These are phyloP conservation scores for Leishmania tarentolae DNA, from an alignment of 208 protist species.

Conservation along the genomic window DNA sequence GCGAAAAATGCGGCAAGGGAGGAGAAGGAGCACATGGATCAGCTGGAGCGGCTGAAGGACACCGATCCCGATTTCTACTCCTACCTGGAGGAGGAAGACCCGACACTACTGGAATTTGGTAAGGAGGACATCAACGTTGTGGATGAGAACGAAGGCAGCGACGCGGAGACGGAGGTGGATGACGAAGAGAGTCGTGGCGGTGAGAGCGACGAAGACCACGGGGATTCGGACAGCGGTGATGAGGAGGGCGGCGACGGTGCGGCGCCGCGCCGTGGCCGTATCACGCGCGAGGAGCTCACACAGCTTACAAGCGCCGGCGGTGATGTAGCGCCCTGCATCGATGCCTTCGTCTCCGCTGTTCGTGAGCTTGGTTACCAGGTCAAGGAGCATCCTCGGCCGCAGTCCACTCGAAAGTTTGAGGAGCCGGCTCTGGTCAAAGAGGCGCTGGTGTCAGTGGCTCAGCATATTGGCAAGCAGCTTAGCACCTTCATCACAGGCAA, in stretches of 20 bases:
- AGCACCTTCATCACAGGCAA: constrained; percentile 82
- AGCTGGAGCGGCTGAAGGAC: constrained; percentile 88
- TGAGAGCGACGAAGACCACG: constrained; percentile 27
- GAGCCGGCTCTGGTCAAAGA: constrained; percentile 90
- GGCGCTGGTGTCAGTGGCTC: constrained; percentile 67
- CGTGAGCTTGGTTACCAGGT: constrained; percentile 80
- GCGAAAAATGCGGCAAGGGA: constrained; percentile 64
- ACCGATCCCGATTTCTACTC: constrained; percentile 91
- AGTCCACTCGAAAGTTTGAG: constrained; percentile 85
- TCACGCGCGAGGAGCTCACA: constrained; percentile 62
- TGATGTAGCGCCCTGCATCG: constrained; percentile 58
- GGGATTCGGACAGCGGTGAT: constrained; percentile 34
- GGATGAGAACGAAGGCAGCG: constrained; percentile 70
- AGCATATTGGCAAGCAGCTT: constrained; percentile 62
- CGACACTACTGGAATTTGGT: constrained; percentile 85
- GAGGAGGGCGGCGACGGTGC: constrained; percentile 35
- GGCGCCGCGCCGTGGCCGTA: constrained; percentile 31
- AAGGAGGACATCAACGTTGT: constrained; percentile 79
- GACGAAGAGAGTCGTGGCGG: constrained; percentile 51
- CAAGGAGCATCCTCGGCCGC: constrained; percentile 67
- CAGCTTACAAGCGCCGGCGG: constrained; percentile 37
- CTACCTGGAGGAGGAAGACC: constrained; percentile 91
- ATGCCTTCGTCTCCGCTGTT: constrained; percentile 81
- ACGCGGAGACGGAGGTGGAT: constrained; percentile 79
- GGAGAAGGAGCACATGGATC: constrained; percentile 88